Conservation (phyloP, 2,329 filamentous ascomycete species). For the Dendryphion nanum region DNA sequence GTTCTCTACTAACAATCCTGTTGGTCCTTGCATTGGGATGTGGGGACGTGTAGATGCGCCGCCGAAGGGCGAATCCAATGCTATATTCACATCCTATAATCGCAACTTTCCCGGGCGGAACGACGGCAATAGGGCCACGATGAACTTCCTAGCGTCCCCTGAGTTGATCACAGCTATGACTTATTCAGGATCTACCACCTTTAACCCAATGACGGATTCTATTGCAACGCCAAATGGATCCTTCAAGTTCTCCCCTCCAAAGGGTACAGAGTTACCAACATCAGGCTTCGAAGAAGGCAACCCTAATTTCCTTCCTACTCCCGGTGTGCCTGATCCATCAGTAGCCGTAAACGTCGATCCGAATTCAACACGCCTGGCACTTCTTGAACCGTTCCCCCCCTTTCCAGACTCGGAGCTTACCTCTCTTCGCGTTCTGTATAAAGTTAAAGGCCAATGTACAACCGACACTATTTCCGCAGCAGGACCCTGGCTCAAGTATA, state of each 20-base stretch:
- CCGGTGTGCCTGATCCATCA: conserved; percentile 67
- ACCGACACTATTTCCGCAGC: conserved; percentile 98
- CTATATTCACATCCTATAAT: conserved; percentile 97
- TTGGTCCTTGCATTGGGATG: conserved; percentile 87
- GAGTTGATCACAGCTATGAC: conserved; percentile 96
- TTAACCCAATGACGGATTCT: conserved; percentile 91
- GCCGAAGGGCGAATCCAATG: conserved; percentile 81
- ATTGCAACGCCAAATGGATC: conserved; percentile 76
- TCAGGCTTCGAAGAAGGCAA: conserved; percentile 81
- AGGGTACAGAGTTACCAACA: conserved; percentile 59
- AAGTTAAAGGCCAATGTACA: conserved; percentile 96
- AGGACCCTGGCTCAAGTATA: conserved; percentile 98
- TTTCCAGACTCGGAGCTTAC: conserved; percentile 77
- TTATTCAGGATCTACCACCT: conserved; percentile 87
- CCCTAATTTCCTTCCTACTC: conserved; percentile 69
- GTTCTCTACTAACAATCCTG: neutral
- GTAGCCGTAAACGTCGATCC: conserved; percentile 77
- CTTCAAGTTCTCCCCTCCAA: conserved; percentile 81
- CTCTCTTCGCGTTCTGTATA: conserved; percentile 84
- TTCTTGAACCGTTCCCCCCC: conserved; percentile 83
- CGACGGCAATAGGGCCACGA: conserved; percentile 92
- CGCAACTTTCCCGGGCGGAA: conserved; percentile 97
- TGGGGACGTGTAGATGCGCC: conserved; percentile 91
- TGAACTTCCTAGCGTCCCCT: conserved; percentile 98
- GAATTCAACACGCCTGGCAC: conserved; percentile 82